Base-by-base conservation (phyloP, 2,329 filamentous ascomycete species). In the Aspergillus sclerotialis region DNA sequence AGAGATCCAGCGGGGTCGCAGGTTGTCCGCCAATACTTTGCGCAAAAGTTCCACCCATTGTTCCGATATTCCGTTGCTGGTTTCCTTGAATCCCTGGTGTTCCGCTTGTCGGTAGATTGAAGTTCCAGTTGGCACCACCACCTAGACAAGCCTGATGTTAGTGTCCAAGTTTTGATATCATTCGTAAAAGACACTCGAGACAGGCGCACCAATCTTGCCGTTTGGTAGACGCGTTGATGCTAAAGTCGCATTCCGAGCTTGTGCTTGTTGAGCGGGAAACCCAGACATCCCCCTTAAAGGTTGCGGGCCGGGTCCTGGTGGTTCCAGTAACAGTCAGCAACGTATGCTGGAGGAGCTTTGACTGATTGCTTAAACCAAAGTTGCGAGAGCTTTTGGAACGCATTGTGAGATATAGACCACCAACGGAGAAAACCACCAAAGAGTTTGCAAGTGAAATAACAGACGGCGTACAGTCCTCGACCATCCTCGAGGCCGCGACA, bases 71-170 rank as follows among this genome's bases (percentile, higher is more conserved):
- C 53, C 72, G 65, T 52, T 72, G 59, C 53, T 72, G 72, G 41
- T 61, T 63, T 40, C 56, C 65, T 37, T 69, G 65, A 39, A 75
- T 57, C 35, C 68, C 68, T 40, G 70, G 68, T 35, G 70, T 65
- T 43, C 68, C 70, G 33, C 69, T 69, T 52, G 72, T 67, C 28
- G 72, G 70, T 35, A 70, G 58, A 31, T 70, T 71, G 52, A 76
- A 76, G 31, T 70, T 73, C 74, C 74, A 78, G 53, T 71, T 71
- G 41, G 71, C 66, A 49, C 68, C 69, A 48, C 64, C 69, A 33
- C 73, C 74, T 69, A 55, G 30, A 50, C 14, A 35, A 28, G 30
- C 28, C 32, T 33, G 21, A 28, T 16, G 32, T 59, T 48, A 60
- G 55, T 45, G 39, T 44, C 39, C 28, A 38, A 33, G n/a, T n/a